Base-by-base conservation (phyloP, 2,329 filamentous ascomycete species). In the Colletotrichum liaoningense region DNA sequence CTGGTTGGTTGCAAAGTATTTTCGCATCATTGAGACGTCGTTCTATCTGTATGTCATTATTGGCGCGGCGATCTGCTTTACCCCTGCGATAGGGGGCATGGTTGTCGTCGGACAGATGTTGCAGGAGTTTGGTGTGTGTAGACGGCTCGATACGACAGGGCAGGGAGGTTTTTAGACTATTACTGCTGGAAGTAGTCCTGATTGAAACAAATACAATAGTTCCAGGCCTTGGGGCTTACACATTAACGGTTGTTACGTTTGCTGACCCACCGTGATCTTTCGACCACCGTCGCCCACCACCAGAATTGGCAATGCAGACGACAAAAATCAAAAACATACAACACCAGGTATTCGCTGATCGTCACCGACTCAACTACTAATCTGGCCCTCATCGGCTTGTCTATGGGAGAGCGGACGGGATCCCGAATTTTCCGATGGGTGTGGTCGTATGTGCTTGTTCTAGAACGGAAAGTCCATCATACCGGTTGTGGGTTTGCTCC, bases 1-100 rank as follows among this genome's bases (percentile, higher is more conserved):
- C 67, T 73, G 70, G 70, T 26, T 73, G 22, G 70, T 73, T 28
- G 46, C 70, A 22, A 70, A 70, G n/a, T 73, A 73, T n/a, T 73
- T 73, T 16, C 62, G 66, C 35, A 35, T 70, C 6, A 49, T 73
- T 22, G 56, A 73, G 59, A 65, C 66, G 1, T 73, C 66, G 4
- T 73, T 73, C 26, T 73, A 73, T 24, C 8, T 33, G 16, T 65
- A 60, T 19, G 59, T 73, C 3, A 30, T 56, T 0, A 54, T 70
- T 38, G 70, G 70, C 4, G 66, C 66, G 16, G 70, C 58, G 6
- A 49, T 73, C 4, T 49, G 63, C 16, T 70, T 73, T 9, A 70
- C 66, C 4, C 70, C 70, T 11, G 70, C 70, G 6, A 65, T 73
- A 33, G 70, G 70, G 5, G 70, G 70, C 4, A 73, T 73, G 67